A percentile compares a stretch with the other conserved stretches of the same genome.
Conservation (phyloP, 2,329 filamentous ascomycete species). For the Acrocalymma vagum region DNA sequence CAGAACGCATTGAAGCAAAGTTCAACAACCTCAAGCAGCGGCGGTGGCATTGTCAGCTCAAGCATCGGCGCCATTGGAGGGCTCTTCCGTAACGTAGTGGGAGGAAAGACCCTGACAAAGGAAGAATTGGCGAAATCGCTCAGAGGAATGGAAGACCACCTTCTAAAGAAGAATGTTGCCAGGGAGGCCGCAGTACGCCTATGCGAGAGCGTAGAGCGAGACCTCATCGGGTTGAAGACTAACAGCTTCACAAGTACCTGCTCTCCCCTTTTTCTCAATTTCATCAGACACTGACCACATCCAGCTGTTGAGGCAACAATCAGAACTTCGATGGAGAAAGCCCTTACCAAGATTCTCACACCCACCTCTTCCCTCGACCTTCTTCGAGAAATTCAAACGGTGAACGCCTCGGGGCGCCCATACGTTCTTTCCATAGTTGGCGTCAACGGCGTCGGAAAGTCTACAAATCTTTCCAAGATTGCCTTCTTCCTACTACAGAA, state of each 20-base stretch:
- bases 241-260: conserved; percentile 80
- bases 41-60: conserved; percentile 74
- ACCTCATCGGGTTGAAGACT: conserved; percentile 90
- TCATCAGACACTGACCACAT: conserved; percentile 13
- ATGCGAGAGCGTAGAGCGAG: conserved; percentile 89
- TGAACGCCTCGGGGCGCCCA: conserved; percentile 74
- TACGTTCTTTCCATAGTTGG: conserved; percentile 99
- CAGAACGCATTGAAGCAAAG: conserved; percentile 68
- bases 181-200: conserved; percentile 91
- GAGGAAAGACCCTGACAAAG: conserved; percentile 90
- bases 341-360: conserved; percentile 92
- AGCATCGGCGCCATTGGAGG: conserved; percentile 84
- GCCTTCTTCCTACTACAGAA: conserved; percentile 98
- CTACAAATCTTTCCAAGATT: conserved; percentile 96
- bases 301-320: conserved; percentile 80
- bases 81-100: conserved; percentile 92
- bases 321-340: conserved; percentile 87
- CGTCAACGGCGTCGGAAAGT: conserved; percentile 98
- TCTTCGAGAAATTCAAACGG: conserved; percentile 87
- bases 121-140: conserved; percentile 90
- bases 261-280: neutral
- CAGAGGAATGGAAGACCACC: conserved; percentile 94
- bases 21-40: conserved; percentile 25
- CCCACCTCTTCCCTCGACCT: conserved; percentile 95
- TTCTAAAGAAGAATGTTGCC: conserved; percentile 95